Evolutionary conservation across 2,329 filamentous ascomycete species (phyloP).

Genomic region (Penicillium sp.): DNA sequence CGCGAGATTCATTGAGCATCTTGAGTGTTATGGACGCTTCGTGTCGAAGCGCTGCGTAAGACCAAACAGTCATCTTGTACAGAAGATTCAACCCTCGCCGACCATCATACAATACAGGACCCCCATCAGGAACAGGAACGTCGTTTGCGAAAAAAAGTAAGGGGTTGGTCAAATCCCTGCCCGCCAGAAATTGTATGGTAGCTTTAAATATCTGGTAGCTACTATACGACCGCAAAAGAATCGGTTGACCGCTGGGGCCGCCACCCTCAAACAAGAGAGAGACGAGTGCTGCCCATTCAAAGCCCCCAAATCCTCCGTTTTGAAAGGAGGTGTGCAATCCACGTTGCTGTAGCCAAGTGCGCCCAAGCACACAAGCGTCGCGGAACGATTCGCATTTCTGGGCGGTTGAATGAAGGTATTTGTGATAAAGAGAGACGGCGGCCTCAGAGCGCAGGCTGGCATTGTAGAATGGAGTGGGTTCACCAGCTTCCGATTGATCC

Average conservation of each 20-base stretch:
- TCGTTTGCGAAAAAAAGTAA: constrained; percentile 45
- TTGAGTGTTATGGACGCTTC: constrained; percentile 73
- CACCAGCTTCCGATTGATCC: constrained; percentile 35
- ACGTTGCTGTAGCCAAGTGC: constrained; percentile 85
- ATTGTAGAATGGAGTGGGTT: constrained; percentile 84
- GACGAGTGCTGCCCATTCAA: constrained; percentile 83
- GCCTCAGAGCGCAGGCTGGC: constrained; percentile 77
- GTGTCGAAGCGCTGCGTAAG: constrained; percentile 69
- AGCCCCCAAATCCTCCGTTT: constrained; percentile 83
- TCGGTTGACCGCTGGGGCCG: constrained; percentile 66
- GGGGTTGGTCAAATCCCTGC: constrained; percentile 70
- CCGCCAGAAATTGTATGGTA: constrained; percentile 79
- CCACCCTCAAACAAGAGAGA: constrained; percentile 79
- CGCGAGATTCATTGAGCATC: constrained; percentile 69
- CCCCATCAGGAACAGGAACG: constrained; percentile 38
- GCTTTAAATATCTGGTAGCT: constrained; percentile 95
- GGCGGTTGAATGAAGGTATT: constrained; percentile 67
- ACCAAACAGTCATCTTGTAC: constrained; percentile 88
- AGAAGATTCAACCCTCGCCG: constrained; percentile 74
- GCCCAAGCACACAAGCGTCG: constrained; percentile 82
- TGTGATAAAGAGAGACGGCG: constrained; percentile 71
- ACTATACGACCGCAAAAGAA: constrained; percentile 78
- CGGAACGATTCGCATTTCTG: constrained; percentile 70
- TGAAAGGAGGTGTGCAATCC: constrained; percentile 71
- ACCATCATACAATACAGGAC: constrained; percentile 78